Conservation (phyloP, 1,284 basidiomycete genomes). For the Heterobasidion occidentale region DNA sequence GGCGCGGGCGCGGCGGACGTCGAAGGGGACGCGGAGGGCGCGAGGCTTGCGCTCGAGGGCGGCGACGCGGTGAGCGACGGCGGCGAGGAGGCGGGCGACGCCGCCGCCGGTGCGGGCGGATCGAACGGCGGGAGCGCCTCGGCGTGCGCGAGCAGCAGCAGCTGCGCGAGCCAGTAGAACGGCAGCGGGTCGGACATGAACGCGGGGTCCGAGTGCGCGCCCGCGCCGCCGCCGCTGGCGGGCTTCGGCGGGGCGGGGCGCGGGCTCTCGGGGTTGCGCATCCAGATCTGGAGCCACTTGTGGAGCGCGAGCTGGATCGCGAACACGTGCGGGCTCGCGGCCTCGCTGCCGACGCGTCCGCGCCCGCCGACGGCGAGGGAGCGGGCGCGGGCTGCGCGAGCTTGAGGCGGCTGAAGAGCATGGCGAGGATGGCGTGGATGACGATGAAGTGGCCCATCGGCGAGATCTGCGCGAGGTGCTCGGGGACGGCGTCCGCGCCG, state of each 20-base stretch:
- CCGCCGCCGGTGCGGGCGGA: background rate
- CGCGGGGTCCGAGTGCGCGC: conserved; percentile 22
- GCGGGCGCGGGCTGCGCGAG: conserved; percentile 3
- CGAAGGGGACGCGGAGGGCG: background rate
- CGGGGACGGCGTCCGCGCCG: conserved; percentile 28
- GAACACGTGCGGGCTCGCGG: conserved; percentile 19
- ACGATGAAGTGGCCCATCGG: conserved; percentile 55
- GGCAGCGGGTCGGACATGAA: conserved; percentile 44
- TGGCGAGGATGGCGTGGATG: conserved; percentile 45
- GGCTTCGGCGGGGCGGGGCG: conserved; percentile 3
- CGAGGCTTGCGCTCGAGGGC: background rate
- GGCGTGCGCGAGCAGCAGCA: conserved; percentile 43
- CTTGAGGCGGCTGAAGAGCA: conserved; percentile 21
- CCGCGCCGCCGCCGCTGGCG: background rate
- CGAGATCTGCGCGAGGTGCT: conserved; percentile 32
- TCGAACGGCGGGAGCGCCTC: conserved; percentile 37
- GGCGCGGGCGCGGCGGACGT: background rate
- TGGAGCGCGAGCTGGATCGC: conserved; percentile 43
- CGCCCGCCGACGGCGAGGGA: background rate
- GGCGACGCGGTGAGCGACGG: background rate
- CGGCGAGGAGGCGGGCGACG: background rate
- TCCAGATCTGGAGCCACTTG: conserved; percentile 53
- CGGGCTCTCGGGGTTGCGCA: conserved; percentile 36
- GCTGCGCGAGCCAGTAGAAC: conserved; percentile 57
- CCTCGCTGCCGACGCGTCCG: background rate